Evolutionary conservation across 306 rosid genomes (phyloP).

Genomic region (Nissolia schottii): DNA sequence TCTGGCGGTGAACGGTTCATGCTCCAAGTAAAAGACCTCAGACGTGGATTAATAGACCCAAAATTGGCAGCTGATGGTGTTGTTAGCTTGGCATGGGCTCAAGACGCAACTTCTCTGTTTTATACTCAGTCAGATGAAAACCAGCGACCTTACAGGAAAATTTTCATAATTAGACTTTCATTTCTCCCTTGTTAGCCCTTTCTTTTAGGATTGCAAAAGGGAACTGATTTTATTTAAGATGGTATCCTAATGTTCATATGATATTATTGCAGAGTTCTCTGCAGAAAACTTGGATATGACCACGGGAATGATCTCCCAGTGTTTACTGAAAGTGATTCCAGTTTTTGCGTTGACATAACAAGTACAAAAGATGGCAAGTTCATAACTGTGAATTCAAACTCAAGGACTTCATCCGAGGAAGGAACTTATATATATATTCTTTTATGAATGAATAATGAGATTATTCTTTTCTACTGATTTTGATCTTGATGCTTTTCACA

Average conservation of each 20-base stretch:
- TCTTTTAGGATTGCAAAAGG: background rate
- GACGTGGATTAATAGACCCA: conserved; percentile 54
- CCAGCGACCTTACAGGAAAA: conserved; percentile 87
- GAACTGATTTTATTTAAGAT: background rate
- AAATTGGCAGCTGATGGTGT: conserved; percentile 45
- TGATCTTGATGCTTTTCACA: conserved; percentile 41
- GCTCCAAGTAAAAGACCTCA: conserved; percentile 82
- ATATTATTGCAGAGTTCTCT: conserved; percentile 60
- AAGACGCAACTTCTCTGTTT: conserved; percentile 56
- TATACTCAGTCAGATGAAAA: conserved; percentile 80
- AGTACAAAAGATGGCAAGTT: conserved; percentile 97
- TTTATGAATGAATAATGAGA: background rate
- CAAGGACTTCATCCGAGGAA: conserved; percentile 99
- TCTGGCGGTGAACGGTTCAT: conserved; percentile 69
- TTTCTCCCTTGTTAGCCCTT: background rate
- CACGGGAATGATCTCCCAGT: conserved; percentile 40
- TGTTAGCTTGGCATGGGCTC: conserved; percentile 93
- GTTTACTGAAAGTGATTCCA: conserved; percentile 70
- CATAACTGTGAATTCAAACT: conserved; percentile 94
- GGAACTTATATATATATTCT: conserved; percentile 49
- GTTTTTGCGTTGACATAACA: conserved; percentile 88
- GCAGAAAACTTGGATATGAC: conserved; percentile 51
- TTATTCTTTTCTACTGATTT: conserved; percentile 27
- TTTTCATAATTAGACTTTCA: background rate
- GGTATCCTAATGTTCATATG: conserved; percentile 18